Base-by-base conservation (phyloP, 2,329 filamentous ascomycete species). In the Aschersonia sp. region DNA sequence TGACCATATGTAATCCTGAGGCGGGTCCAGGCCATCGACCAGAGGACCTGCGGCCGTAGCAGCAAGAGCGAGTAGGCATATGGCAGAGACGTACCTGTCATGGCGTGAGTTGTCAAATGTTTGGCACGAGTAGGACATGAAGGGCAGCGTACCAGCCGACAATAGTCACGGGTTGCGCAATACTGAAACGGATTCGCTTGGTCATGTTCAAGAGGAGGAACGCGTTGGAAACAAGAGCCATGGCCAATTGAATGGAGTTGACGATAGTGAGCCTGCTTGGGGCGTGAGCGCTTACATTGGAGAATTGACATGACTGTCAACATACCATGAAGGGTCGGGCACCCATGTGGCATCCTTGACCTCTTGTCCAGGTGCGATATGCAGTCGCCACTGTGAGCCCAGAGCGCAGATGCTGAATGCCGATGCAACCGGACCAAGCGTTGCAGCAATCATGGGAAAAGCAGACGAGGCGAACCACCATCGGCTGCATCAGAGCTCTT, bases 141-240 rank as follows among this genome's bases (percentile, higher is more conserved):
- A 44, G n/a, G 9, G 43, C 9, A 28, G 29, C 67, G 59, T 74
- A 78, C 88, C 89, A 96, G 50, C 86, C 76, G 5, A 84, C 62
- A 50, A 96, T 94, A 1, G 88, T 94, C 29, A 87, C 72, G 1
- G 89, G 89, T 51, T 94, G 76, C 1, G 89, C 87, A 40, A 94
- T 71, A 20, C 82, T 81, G 60, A 94, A 95, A 46, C 86, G 78
- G 5, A 95, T 75, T 5, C 81, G 74, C 49, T 79, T 77, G 0
- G 88, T 85, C 74, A 96, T 95, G 65, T 95, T 95, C 54, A 92
- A 76, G 1, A 96, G 72, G 1, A 96, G 73, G 52, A 88, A 89
- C 1, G 86, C 53, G 56, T 96, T 96, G 5, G 89, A 85, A 1
- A 82, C 62, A 32, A 95, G 68, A 12, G 89, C 89, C 51, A 87